Evolutionary conservation across 1,284 basidiomycete species (phyloP).

Genomic region (Tilletia indica): DNA sequence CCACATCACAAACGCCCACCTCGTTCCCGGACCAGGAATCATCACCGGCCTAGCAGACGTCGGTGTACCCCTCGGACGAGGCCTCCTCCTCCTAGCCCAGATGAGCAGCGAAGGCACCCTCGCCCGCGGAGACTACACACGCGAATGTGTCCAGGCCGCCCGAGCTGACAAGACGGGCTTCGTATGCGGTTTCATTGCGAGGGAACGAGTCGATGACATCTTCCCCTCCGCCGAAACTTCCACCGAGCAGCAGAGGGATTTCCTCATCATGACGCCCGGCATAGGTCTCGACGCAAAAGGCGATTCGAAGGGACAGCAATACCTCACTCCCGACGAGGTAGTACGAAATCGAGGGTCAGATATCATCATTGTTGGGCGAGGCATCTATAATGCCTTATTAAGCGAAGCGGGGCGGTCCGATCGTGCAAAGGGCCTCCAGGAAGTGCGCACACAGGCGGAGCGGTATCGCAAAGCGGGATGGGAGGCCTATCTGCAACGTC

Average conservation of each 20-base stretch:
- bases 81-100: constrained; percentile 86
- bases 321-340: constrained; percentile 84
- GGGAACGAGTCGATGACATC: constrained; percentile 65
- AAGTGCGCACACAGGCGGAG: constrained; percentile 71
- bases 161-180: constrained; percentile 43
- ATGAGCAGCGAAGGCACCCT: constrained; percentile 92
- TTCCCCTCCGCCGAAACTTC: constrained; percentile 26
- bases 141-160: constrained; percentile 68
- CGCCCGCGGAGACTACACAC: constrained; percentile 79
- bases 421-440: constrained; percentile 58
- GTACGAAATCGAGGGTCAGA: constrained; percentile 84
- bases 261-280: constrained; percentile 87
- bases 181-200: constrained; percentile 69
- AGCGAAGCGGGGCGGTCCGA: constrained; percentile 59
- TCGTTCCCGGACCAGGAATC: constrained; percentile 85
- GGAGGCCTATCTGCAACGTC: constrained; percentile 71
- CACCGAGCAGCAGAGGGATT: constrained; percentile 66
- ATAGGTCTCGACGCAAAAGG: constrained; percentile 80
- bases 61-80: constrained; percentile 78
- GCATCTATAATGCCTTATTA: constrained; percentile 72
- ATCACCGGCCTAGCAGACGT: constrained; percentile 82
- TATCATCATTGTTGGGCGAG: constrained; percentile 95
- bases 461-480: constrained; percentile 84
- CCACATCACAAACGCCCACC: constrained; percentile 95
- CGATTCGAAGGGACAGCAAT: constrained; percentile 92